A percentile compares a stretch with the other conserved stretches of the same genome.
Evolutionary conservation across 176 grass and related monocot genomes (phyloP).

Genomic region (Panicum miliaceum): DNA sequence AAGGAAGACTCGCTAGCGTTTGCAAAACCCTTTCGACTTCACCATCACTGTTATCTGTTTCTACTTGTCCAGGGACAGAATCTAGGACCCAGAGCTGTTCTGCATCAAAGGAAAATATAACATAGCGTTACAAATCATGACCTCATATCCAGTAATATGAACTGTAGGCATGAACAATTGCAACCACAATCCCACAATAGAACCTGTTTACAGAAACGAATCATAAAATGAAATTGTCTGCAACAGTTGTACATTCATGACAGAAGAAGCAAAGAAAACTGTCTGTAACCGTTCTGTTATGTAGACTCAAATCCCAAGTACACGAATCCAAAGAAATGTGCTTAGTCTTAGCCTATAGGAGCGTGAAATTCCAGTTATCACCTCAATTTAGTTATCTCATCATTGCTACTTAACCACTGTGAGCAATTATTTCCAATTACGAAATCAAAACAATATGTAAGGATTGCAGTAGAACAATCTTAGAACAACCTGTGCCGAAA

Average conservation of each 20-base stretch:
- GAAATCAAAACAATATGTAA: conserved; percentile 5
- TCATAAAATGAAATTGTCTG: background rate
- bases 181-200: background rate
- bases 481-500: background rate
- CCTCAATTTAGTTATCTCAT: background rate
- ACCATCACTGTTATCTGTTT: conserved; percentile 67
- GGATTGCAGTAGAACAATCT: background rate
- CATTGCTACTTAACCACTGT: background rate
- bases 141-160: background rate
- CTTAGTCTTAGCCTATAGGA: background rate
- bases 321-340: background rate
- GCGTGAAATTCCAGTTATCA: background rate
- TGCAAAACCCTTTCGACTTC: conserved; percentile 88
- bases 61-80: conserved; percentile 85
- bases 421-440: background rate
- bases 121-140: background rate
- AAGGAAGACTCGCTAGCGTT: conserved; percentile 73
- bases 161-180: background rate
- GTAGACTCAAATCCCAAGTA: background rate
- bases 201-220: background rate
- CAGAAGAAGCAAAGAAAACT: background rate
- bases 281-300: background rate
- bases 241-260: background rate
- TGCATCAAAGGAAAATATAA: conserved; percentile 55
- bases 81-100: conserved; percentile 99